Base-by-base conservation (phyloP, 2,329 filamentous ascomycete genomes). In the Cladophialophora carrionii region DNA sequence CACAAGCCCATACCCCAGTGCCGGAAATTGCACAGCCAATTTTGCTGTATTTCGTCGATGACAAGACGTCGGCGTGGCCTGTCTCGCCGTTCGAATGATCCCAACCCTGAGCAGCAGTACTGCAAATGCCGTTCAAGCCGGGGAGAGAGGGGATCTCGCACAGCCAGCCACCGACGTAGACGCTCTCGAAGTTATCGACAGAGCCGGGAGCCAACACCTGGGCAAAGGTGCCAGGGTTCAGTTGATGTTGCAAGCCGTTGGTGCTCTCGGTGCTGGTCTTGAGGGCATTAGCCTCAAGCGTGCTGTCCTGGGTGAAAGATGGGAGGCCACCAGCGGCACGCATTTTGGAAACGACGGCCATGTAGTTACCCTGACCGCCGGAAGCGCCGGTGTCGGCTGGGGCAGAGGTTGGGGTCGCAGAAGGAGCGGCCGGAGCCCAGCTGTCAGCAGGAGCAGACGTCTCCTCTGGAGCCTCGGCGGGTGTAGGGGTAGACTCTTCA, bases 401-500 rank as follows among this genome's bases (percentile, higher is more conserved):
- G n/a, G 32, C 10, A 56, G 63, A 4, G 52, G 60, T 34, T 2
- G 61, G 26, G 14, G 57, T 26, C 9, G 59, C 20, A 17, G 63
- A 8, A 14, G 55, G 22, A 14, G 62, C 48, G 41, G 59, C 34
- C 14, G 63, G 24, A 55, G 79, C 76, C 20, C 29, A 51, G 17
- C 29, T 22, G 8, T 59, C 4, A 22, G 57, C 4, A 22, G 57
- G 41, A 62, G 78, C 73, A 57, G 84, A 81, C 31, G 87, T 83
- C 61, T 84, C 85, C 31, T 85, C 83, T 14, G 78, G 73, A 29
- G 80, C 74, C 67, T 80, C 79, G 10, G 46, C 22, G 22, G 51
- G 51, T 53, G 57, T 52, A 6, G 43, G 31, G 17, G 57, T 32
- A 6, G 14, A 5, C 24, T 49, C 43, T 34, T 51, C 41, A 20